Percentiles rank a stretch among this genome's conserved stretches.
Conservation (phyloP, 164 flowering plant species). For the Annona squamosa region DNA sequence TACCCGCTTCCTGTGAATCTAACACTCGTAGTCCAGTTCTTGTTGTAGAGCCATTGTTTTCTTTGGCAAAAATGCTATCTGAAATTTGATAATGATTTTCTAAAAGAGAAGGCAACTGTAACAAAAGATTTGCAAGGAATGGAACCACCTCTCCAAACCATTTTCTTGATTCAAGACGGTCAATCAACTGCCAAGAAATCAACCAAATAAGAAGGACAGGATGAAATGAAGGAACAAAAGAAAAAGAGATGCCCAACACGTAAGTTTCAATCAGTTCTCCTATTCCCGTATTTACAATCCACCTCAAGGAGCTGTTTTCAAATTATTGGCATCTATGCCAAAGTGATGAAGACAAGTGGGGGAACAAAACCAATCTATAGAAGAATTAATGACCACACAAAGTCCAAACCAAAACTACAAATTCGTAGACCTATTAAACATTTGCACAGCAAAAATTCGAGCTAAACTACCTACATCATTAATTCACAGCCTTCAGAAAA, state of each 20-base stretch:
- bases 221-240: background rate
- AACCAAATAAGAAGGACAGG: background rate
- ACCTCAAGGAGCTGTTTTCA: background rate
- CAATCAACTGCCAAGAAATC: slow-evolving; percentile 37
- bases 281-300: background rate
- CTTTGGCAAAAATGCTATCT: slow-evolving; percentile 22
- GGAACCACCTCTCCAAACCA: slow-evolving; percentile 78
- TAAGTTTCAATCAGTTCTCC: background rate
- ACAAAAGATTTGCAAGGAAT: slow-evolving; percentile 47
- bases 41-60: slow-evolving; percentile 10
- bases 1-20: slow-evolving; percentile 58
- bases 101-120: slow-evolving; percentile 58
- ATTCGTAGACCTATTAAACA: too few species aligned
- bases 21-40: slow-evolving; percentile 58
- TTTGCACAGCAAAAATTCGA: too few species aligned
- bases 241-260: background rate
- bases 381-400: too few species aligned
- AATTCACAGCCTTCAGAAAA: too few species aligned
- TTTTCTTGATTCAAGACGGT: slow-evolving; percentile 40
- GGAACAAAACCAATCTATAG: too few species aligned
- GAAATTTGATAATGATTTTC: slow-evolving; percentile 60
- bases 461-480: too few species aligned
- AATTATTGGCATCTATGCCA: background rate
- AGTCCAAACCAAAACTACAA: too few species aligned
- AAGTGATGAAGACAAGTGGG: background rate